Evolutionary conservation across 352 stramenopile genomes (phyloP).

Genomic region (Aphanomyces cochlioides): DNA sequence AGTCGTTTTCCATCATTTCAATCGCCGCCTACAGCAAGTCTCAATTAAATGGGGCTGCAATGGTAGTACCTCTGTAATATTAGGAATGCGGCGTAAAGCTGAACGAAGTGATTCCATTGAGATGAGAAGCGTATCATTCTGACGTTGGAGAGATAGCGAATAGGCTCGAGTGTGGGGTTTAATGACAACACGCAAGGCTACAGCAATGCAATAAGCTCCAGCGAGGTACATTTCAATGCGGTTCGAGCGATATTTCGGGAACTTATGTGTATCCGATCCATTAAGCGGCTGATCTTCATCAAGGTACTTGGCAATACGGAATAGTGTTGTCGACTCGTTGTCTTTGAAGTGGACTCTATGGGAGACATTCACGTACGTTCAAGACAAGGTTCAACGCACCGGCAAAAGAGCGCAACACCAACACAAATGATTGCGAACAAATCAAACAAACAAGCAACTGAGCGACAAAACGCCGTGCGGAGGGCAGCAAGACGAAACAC

Average conservation of each 20-base stretch:
- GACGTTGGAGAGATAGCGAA: constrained; percentile 82
- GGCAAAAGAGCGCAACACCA: constrained; percentile 48
- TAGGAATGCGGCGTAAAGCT: constrained; percentile 75
- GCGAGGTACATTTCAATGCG: constrained; percentile 58
- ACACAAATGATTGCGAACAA: constrained; percentile 67
- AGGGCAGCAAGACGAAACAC: constrained; percentile 67
- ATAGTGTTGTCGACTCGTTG: background rate
- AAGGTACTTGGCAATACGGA: background rate
- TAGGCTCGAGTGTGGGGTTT: constrained; percentile 75
- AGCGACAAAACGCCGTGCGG: constrained; percentile 66
- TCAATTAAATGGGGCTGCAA: background rate
- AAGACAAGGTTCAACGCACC: constrained; percentile 38
- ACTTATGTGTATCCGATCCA: background rate
- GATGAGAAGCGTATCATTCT: constrained; percentile 79
- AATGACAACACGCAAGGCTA: constrained; percentile 71
- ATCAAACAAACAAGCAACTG: constrained; percentile 80
- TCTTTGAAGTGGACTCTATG: constrained; percentile 15
- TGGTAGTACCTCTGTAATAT: constrained; percentile 57
- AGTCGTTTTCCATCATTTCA: constrained; percentile 86
- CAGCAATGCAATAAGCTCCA: constrained; percentile 61
- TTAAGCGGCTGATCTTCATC: constrained; percentile 7
- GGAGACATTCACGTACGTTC: too few species aligned
- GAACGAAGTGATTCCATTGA: constrained; percentile 80
- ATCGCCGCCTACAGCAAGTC: constrained; percentile 38
- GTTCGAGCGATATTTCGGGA: constrained; percentile 11